Evolutionary conservation across 225 moss, liverwort and hornwort genomes (phyloP).

Genomic region (Straminergon stramineum): DNA sequence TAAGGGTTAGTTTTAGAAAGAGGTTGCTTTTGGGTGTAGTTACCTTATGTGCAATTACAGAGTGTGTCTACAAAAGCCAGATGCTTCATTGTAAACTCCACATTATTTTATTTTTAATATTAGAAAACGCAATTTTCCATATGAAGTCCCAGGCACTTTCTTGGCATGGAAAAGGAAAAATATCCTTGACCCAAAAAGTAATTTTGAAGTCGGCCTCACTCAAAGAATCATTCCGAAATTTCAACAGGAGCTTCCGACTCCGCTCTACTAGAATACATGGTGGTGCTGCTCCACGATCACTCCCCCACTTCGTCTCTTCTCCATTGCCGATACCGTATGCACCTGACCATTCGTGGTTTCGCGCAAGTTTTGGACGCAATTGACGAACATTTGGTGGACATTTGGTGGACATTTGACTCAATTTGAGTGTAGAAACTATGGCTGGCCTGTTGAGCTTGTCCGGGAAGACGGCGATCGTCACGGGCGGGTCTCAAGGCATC

Average conservation of each 20-base stretch:
- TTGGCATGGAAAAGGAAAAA: neutral
- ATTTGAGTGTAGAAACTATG: neutral
- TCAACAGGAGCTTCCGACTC: neutral
- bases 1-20: too few species aligned
- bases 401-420: too few species aligned
- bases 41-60: too few species aligned
- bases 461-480: conserved; percentile 62
- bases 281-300: too few species aligned
- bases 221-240: neutral
- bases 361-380: neutral
- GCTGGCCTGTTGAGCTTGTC: conserved; percentile 11
- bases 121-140: too few species aligned
- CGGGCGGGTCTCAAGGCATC: conserved; percentile 68
- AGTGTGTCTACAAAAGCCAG: too few species aligned
- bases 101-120: too few species aligned
- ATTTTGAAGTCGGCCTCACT: neutral
- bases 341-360: neutral
- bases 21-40: too few species aligned
- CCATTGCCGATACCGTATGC: neutral
- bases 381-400: neutral
- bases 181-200: neutral
- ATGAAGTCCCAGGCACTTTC: too few species aligned
- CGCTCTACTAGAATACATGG: neutral
- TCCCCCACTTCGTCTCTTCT: neutral
- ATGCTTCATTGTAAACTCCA: too few species aligned